Percentiles rank a stretch among this genome's conserved stretches.
Conservation (phyloP, 75 land plant species). For the Cupressus sempervirens region DNA sequence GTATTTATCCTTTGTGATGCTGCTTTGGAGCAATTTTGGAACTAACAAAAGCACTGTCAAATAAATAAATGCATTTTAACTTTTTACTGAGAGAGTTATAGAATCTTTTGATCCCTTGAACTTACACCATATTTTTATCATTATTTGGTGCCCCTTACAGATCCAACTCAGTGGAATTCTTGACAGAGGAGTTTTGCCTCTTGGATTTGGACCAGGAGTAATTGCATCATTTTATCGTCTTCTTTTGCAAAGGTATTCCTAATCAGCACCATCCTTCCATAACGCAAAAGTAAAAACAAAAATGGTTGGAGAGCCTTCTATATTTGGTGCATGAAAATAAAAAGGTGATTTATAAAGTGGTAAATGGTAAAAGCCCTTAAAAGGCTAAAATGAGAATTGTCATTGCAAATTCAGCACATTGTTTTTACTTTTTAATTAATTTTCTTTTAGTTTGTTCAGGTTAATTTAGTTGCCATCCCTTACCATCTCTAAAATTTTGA, state of each 20-base stretch:
- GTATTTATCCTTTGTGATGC: slow-evolving; percentile 6
- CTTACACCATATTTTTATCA: neutral
- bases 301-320: too few species aligned
- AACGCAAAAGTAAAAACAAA: neutral
- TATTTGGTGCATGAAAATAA: too few species aligned
- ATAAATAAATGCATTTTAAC: neutral
- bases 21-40: neutral
- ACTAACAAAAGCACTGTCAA: neutral
- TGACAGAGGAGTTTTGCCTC: slow-evolving; percentile 18
- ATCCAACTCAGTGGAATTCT: slow-evolving; percentile 4
- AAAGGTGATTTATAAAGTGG: too few species aligned
- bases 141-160: slow-evolving; percentile 11
- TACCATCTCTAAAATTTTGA: too few species aligned
- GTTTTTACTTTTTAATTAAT: too few species aligned
- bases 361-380: too few species aligned
- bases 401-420: too few species aligned
- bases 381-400: too few species aligned
- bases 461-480: too few species aligned
- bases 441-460: too few species aligned
- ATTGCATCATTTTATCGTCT: slow-evolving; percentile 20
- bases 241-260: slow-evolving; percentile 23
- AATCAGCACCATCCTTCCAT: neutral
- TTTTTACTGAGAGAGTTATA: neutral
- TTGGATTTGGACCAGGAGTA: slow-evolving; percentile 28
- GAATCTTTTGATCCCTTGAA: neutral